phyloP scores from a whole-genome alignment of 257 asterid genomes.

The Linderniella brevidens region DNA sequence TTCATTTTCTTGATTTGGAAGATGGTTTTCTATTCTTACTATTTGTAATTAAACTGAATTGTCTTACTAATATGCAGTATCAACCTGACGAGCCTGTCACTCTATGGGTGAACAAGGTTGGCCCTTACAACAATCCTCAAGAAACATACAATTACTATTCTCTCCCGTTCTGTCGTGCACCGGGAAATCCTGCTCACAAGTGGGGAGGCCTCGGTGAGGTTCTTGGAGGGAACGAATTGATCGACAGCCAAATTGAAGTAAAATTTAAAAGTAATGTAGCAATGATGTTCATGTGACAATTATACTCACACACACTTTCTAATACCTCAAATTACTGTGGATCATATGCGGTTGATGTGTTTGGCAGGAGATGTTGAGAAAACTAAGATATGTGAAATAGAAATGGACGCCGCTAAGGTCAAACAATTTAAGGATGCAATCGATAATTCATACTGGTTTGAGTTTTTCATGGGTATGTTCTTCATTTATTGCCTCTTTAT shows the following conservation, averaged over 20 bases:
- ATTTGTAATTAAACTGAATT: constrained; percentile 2
- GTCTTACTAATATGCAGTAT: constrained; percentile 38
- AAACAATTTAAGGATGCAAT: constrained; percentile 56
- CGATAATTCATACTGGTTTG: constrained; percentile 59
- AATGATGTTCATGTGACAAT: not conserved
- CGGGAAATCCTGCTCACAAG: constrained; percentile 64
- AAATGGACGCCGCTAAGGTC: constrained; percentile 39
- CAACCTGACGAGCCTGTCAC: constrained; percentile 58
- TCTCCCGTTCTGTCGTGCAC: constrained; percentile 80
- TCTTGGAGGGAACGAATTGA: constrained; percentile 95
- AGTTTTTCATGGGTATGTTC: constrained; percentile 47
- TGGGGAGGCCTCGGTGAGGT: constrained; percentile 99
- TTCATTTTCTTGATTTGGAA: not conserved
- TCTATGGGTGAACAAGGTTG: constrained; percentile 96
- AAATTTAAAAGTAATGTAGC: constrained; percentile 52
- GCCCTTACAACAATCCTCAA: constrained; percentile 94
- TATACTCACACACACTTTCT: not conserved
- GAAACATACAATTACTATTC: constrained; percentile 90
- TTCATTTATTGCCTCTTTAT: not conserved
- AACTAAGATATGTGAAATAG: constrained; percentile 37
- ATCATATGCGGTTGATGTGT: not conserved
- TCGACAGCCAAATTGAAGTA: constrained; percentile 74
- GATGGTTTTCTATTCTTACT: not conserved
- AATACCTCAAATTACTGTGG: not conserved
- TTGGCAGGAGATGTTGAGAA: constrained; percentile 47